Evolutionary conservation across 2,329 filamentous ascomycete species (phyloP).

Genomic region (Hypoxylon sp.): DNA sequence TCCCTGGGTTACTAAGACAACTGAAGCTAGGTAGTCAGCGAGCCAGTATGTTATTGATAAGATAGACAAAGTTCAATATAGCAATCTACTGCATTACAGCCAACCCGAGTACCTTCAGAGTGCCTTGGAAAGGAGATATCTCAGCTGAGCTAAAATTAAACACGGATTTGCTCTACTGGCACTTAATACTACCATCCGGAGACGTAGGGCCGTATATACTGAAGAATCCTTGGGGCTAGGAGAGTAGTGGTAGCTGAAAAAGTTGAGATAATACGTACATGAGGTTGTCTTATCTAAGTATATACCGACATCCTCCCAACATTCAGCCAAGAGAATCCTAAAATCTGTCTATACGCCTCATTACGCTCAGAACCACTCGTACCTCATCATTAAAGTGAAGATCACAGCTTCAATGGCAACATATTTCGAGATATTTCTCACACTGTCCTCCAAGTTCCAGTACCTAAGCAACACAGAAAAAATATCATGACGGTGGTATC

Average conservation of each 20-base stretch:
- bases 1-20: background rate
- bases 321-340: background rate
- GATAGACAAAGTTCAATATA: background rate
- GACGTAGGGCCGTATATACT: background rate
- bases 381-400: background rate
- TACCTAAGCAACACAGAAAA: background rate
- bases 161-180: background rate
- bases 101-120: background rate
- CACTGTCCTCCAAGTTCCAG: slow-evolving; percentile 5
- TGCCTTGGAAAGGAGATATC: background rate
- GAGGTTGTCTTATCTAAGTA: background rate
- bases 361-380: background rate
- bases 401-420: background rate
- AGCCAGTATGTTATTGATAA: background rate
- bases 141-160: background rate
- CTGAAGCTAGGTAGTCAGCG: background rate
- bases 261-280: background rate
- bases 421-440: background rate
- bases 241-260: background rate
- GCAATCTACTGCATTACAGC: background rate
- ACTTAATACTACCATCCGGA: background rate
- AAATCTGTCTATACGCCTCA: background rate
- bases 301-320: background rate
- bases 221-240: background rate
- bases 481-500: background rate